Evolutionary conservation across 768 basidiomycete genomes (phyloP).

Genomic region (Clitopilus passeckerianus): DNA sequence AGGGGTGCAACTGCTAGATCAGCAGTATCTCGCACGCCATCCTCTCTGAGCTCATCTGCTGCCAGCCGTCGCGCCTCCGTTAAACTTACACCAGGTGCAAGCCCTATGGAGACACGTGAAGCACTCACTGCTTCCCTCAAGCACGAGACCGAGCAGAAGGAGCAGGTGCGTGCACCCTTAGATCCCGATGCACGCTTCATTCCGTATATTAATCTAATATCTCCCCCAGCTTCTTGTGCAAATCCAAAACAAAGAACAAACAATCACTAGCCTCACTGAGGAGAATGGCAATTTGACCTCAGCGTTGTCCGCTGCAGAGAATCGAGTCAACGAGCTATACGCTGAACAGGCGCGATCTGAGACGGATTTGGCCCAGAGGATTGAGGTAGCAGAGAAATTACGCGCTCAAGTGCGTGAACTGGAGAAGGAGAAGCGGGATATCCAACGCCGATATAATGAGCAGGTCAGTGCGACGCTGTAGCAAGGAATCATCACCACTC

Average conservation of each 20-base stretch:
- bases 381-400: constrained; percentile 81
- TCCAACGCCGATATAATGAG: constrained; percentile 81
- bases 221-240: constrained; percentile 61
- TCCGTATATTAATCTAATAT: not conserved
- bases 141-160: constrained; percentile 77
- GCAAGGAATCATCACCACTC: constrained; percentile 7
- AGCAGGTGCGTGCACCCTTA: constrained; percentile 48
- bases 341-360: constrained; percentile 80
- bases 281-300: constrained; percentile 67
- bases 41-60: constrained; percentile 43
- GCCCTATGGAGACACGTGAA: constrained; percentile 45
- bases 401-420: constrained; percentile 76
- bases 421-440: constrained; percentile 84
- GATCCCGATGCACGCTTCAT: constrained; percentile 1
- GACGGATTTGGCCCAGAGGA: constrained; percentile 73
- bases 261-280: constrained; percentile 49
- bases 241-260: constrained; percentile 75
- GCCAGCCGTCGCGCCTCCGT: constrained; percentile 45
- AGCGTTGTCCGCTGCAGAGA: constrained; percentile 62
- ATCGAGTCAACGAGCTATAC: constrained; percentile 74
- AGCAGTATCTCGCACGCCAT: constrained; percentile 51
- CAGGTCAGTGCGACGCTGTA: constrained; percentile 47
- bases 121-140: constrained; percentile 58
- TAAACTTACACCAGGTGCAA: constrained; percentile 37
- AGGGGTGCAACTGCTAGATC: constrained; percentile 62